Evolutionary conservation across 805 yeast genomes (phyloP).

Genomic region (Candida insectorum): DNA sequence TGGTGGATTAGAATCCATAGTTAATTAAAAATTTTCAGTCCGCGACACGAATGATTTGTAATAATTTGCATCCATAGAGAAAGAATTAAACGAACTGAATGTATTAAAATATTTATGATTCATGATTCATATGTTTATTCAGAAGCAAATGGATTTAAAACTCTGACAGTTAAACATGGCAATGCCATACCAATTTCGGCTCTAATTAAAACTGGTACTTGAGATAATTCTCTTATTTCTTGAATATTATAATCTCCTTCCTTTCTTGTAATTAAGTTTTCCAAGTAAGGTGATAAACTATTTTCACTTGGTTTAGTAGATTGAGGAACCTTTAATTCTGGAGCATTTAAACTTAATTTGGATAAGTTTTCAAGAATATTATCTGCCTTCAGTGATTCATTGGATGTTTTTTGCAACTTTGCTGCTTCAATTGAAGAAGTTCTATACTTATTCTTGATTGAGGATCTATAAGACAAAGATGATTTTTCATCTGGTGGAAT

Average conservation of each 20-base stretch:
- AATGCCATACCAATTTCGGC: conserved; percentile 94
- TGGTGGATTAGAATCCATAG: background rate
- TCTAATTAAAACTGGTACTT: conserved; percentile 80
- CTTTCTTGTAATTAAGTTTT: conserved; percentile 51
- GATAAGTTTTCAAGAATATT: conserved; percentile 48
- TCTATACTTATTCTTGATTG: conserved; percentile 75
- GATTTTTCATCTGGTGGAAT: conserved; percentile 88
- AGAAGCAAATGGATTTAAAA: conserved; percentile 74
- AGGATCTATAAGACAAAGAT: conserved; percentile 69
- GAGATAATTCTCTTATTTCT: conserved; percentile 72
- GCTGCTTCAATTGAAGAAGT: conserved; percentile 74
- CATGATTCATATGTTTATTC: too few species aligned
- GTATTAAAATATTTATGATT: too few species aligned
- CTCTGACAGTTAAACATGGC: conserved; percentile 91
- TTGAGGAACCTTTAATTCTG: conserved; percentile 28
- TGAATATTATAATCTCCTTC: conserved; percentile 68
- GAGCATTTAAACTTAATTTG: conserved; percentile 49
- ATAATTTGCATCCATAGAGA: too few species aligned
- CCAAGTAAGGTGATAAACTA: conserved; percentile 55
- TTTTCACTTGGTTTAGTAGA: background rate
- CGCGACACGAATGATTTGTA: too few species aligned
- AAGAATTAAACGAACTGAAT: too few species aligned
- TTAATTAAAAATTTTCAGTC: too few species aligned
- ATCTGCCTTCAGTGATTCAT: conserved; percentile 30
- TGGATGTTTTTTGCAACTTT: conserved; percentile 42